Percentiles rank a stretch among this genome's conserved stretches.
Evolutionary conservation across 345 rosid species (phyloP).

Genomic region (Brassica juncea): DNA sequence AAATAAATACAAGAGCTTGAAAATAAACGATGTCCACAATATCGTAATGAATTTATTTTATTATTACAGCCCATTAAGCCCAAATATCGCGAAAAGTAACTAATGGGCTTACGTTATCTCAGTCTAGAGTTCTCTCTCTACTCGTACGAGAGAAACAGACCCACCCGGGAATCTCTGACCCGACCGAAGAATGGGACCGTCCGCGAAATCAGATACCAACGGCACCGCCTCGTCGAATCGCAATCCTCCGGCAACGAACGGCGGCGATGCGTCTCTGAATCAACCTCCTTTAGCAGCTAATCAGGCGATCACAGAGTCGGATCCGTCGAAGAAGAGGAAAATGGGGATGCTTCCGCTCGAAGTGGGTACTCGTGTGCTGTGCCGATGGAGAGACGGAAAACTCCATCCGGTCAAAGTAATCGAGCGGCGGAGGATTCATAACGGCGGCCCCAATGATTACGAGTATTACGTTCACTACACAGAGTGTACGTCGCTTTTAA

Average conservation of each 20-base stretch:
- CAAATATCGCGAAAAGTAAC: not conserved
- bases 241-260: slow-evolving; percentile 30
- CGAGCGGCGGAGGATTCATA: slow-evolving; percentile 72
- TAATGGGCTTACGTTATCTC: not conserved
- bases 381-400: slow-evolving; percentile 97
- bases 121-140: not conserved
- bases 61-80: not conserved
- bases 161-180: slow-evolving; percentile 20
- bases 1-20: too few species aligned
- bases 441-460: slow-evolving; percentile 63
- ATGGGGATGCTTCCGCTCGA: slow-evolving; percentile 73
- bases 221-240: slow-evolving; percentile 45
- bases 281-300: slow-evolving; percentile 14
- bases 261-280: slow-evolving; percentile 31
- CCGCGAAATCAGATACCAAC: slow-evolving; percentile 58
- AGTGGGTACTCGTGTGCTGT: slow-evolving; percentile 96
- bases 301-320: slow-evolving; percentile 47
- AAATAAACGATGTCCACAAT: not conserved
- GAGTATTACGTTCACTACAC: slow-evolving; percentile 99
- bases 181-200: slow-evolving; percentile 64
- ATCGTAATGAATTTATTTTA: not conserved
- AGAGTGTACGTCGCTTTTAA: slow-evolving; percentile 64
- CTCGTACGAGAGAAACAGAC: not conserved
- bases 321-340: slow-evolving; percentile 65
- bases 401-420: slow-evolving; percentile 95